Evolutionary conservation across 2,329 filamentous ascomycete genomes (phyloP), one percentile per base, ranked within the genome.

Genomic region (Penicillium sp.): DNA sequence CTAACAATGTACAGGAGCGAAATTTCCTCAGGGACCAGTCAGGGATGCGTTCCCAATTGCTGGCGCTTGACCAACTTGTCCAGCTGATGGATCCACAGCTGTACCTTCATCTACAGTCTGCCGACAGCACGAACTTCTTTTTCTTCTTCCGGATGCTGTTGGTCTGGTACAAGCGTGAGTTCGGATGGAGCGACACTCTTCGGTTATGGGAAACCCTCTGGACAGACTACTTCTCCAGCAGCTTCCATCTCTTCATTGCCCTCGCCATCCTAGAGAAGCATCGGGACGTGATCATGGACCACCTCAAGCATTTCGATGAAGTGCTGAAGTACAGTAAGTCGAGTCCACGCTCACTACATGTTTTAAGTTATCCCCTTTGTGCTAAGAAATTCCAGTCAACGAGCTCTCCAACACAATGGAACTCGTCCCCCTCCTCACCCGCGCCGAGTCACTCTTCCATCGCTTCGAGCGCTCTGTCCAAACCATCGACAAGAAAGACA

Each of bases 91-190:
- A 99, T 61, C 94, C 95, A 0, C 89, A 91, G 68, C 84, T 99
- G 7, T 97, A 96, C 73, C 80, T 89, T 2, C 94, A 99, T 64
- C 82, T 99, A 0, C 85, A 95, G 70, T 86, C 83, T 14, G 89
- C 92, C 18, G 95, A 99, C 65, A 95, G 89, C 65, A 99, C 94
- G 22, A 99, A 99, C 71, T 99, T 99, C 74, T 99, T 99, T 75
- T 99, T 99, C 78, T 97, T 99, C 79, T 99, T 97, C 83, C 89
- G 94, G 54, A 97, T 97, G 94, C 80, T 99, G 30, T 80, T 99
- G 1, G 94, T 99, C 9, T 99, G 94, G 94, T 99, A 94, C 73
- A 99, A 99, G 78, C 87, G 94, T 43, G 94, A 99, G 72, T 99
- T 99, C 64, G 82, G 85, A 60, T 99, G 92, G 90, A 71, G 81